Evolutionary conservation across 768 basidiomycete species (phyloP).

Genomic region (Boletus rufocinnamomeus): DNA sequence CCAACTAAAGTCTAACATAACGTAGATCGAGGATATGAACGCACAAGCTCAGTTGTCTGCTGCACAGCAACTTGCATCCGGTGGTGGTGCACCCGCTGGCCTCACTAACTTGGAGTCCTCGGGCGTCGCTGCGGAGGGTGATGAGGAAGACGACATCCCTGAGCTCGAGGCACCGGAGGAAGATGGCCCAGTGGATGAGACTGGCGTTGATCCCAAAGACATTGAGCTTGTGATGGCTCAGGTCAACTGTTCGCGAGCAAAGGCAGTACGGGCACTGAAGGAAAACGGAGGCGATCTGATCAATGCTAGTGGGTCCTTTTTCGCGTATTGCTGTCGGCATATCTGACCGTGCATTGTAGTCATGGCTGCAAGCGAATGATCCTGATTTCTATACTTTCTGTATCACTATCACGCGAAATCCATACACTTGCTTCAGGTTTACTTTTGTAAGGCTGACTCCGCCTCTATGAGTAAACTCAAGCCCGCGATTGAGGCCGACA

Average conservation of each 20-base stretch:
- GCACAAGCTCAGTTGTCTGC: slow-evolving; percentile 73
- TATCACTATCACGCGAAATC: slow-evolving; percentile 31
- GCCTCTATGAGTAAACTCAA: slow-evolving; percentile 7
- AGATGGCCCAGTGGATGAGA: slow-evolving; percentile 81
- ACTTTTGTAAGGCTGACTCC: slow-evolving; percentile 1
- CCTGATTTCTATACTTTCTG: slow-evolving; percentile 35
- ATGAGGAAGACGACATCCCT: slow-evolving; percentile 78
- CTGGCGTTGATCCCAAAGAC: slow-evolving; percentile 89
- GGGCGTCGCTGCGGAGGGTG: slow-evolving; percentile 51
- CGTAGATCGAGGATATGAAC: slow-evolving; percentile 85
- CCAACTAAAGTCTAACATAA: slow-evolving; percentile 3
- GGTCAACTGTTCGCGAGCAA: slow-evolving; percentile 87
- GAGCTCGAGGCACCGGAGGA: slow-evolving; percentile 83
- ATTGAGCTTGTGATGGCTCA: slow-evolving; percentile 91
- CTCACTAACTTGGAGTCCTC: slow-evolving; percentile 52
- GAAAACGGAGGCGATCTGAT: slow-evolving; percentile 93
- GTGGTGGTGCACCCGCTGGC: slow-evolving; percentile 46
- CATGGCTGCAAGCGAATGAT: slow-evolving; percentile 91
- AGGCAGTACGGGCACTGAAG: slow-evolving; percentile 88
- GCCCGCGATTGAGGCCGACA: slow-evolving; percentile 6
- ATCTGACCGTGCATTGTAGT: slow-evolving; percentile 47
- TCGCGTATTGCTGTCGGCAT: background rate
- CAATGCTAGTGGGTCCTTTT: slow-evolving; percentile 81
- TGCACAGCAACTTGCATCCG: slow-evolving; percentile 72
- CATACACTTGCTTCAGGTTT: slow-evolving; percentile 17